Conservation (phyloP, 116 monocot species). For the Papilionanthe hybrid region DNA sequence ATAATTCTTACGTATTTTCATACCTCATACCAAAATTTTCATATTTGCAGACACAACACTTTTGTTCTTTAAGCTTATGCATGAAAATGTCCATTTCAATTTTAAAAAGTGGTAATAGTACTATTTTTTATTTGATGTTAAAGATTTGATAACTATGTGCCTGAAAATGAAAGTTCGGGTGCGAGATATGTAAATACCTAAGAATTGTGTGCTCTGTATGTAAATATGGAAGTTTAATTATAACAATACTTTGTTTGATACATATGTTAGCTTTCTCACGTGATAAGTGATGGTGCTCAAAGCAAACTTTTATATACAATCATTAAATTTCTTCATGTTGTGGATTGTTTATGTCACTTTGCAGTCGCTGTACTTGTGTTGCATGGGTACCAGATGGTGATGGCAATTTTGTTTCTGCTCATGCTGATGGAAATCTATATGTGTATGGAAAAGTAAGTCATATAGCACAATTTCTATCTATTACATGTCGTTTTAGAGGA, state of each 20-base stretch:
- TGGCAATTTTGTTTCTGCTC: constrained; percentile 71
- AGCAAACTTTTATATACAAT: background rate
- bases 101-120: no score
- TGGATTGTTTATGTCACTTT: constrained; percentile 10
- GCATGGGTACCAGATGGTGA: constrained; percentile 85
- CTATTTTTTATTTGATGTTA: no score
- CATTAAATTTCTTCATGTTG: background rate
- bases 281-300: background rate
- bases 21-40: no score
- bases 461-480: background rate
- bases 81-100: no score
- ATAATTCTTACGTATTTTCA: no score
- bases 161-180: no score
- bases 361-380: constrained; percentile 80
- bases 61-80: no score
- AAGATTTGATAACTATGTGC: no score
- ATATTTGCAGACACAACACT: no score
- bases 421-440: constrained; percentile 95
- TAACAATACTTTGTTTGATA: background rate
- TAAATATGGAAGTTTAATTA: background rate
- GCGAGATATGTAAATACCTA: no score
- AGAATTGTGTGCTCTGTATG: no score
- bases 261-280: background rate
- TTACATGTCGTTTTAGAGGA: background rate
- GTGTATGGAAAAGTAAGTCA: constrained; percentile 79